Conservation (phyloP, 2,329 filamentous ascomycete genomes). For the Chaetomium globosum region DNA sequence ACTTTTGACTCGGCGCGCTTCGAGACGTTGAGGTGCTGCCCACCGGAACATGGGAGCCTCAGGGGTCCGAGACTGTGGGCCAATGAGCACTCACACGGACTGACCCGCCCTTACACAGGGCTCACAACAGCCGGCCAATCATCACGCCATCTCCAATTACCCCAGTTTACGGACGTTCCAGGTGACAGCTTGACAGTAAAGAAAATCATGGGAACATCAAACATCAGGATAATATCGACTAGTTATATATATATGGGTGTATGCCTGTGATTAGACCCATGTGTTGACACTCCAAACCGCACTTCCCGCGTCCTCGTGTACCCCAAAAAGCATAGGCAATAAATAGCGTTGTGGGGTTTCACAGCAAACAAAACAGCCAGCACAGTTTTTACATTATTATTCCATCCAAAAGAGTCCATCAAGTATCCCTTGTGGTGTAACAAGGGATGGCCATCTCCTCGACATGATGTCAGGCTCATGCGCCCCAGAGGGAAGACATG, state of each 20-base stretch:
- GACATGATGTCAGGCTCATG: background rate
- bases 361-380: too few relatives aligned
- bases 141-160: background rate
- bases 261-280: too few relatives aligned
- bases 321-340: too few relatives aligned
- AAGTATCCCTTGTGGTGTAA: background rate
- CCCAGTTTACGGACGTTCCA: too few relatives aligned
- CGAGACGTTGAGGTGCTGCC: background rate
- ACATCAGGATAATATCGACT: too few relatives aligned
- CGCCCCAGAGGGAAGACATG: background rate
- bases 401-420: background rate
- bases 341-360: too few relatives aligned
- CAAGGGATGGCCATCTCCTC: background rate
- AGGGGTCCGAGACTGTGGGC: background rate
- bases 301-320: too few relatives aligned
- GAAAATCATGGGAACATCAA: too few relatives aligned
- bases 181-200: too few relatives aligned
- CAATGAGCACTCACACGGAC: background rate
- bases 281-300: too few relatives aligned
- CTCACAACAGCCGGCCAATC: background rate
- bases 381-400: background rate
- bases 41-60: background rate
- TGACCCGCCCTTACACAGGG: background rate
- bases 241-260: too few relatives aligned
- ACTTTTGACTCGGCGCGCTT: conserved; percentile 5